Percentiles rank a stretch among this genome's conserved stretches.
phyloP scores from a whole-genome alignment of 192 early-diverging fungal genomes.

The Gamsiella multidivaricata region DNA sequence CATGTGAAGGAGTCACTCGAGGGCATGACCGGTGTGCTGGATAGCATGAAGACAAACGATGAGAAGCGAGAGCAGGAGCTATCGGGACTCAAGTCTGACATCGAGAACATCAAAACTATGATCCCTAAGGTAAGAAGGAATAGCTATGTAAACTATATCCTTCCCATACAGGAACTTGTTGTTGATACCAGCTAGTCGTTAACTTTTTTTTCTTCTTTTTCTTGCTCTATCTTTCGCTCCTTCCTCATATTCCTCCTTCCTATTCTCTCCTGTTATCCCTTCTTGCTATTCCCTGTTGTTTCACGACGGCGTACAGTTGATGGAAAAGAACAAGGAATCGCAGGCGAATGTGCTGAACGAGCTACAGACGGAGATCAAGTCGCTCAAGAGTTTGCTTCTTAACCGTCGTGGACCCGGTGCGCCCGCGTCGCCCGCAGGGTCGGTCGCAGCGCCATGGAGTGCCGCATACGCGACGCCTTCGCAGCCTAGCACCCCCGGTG shows the following conservation, averaged over 20 bases:
- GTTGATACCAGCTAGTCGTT: too few species aligned
- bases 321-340: conserved; percentile 79
- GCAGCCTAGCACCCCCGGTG: conserved; percentile 18
- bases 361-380: conserved; percentile 94
- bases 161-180: too few species aligned
- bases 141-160: too few species aligned
- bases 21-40: conserved; percentile 68
- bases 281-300: too few species aligned
- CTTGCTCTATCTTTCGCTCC: too few species aligned
- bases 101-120: conserved; percentile 76
- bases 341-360: conserved; percentile 76
- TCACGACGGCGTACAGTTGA: too few species aligned
- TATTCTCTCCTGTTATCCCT: too few species aligned
- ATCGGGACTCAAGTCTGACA: conserved; percentile 77
- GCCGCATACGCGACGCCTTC: conserved; percentile 27
- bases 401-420: conserved; percentile 75
- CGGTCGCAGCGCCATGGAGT: conserved; percentile 53
- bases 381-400: conserved; percentile 88
- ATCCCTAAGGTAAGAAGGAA: conserved; percentile 78
- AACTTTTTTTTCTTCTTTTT: too few species aligned
- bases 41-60: conserved; percentile 72
- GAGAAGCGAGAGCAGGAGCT: conserved; percentile 74
- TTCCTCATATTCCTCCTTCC: too few species aligned
- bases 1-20: conserved; percentile 81
- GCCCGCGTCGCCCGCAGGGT: conserved; percentile 12